Evolutionary conservation across 305 asterid genomes (phyloP), one percentile per base, ranked within the genome.

Genomic region (Caryopteris hybrid): DNA sequence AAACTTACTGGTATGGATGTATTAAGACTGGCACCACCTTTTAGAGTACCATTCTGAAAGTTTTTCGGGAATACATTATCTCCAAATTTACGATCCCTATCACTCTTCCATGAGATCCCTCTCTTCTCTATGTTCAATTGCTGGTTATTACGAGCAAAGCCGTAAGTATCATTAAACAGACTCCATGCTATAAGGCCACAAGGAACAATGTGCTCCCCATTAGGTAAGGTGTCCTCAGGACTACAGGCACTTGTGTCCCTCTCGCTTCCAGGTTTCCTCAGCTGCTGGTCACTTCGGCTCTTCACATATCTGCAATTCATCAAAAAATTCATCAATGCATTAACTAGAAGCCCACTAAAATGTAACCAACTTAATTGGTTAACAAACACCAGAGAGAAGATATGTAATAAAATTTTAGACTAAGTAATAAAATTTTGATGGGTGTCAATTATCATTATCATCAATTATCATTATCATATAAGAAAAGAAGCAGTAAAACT

Each of bases 181-280:
- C 92, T 89, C 94, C 92, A 89, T 2, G 96, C 96, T 54, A 89
- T 85, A 71, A 89, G 93, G 48, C 96, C 96, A 76, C 96, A 89
- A 34, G 96, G 96, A 61, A 89, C 91, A 61, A 89, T 80, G 42
- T 90, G 78, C 17, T 0, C 11, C 12, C 76, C 73, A 70, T 70
- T 25, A 4, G 1, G 20, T 36, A 73, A 71, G 14, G 11, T 9
- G 68, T 69, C 85, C 78, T 89, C 92, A 22, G 92, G 95, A 27
- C 72, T 66, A 81, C 95, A 89, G 2, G 80, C 16, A 70, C 74
- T 56, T 14, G 71, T 72, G 13, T 62, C 68, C 21, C 50, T 33
- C 61, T 43, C 83, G 53, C 61, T 80, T n/a, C 60, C 57, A 29
- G n/a, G 71, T 48, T 63, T 76, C 71, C 84, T 85, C 72, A 89